Evolutionary conservation across 2,329 filamentous ascomycete genomes (phyloP).

Genomic region (Aspergillus tanneri): DNA sequence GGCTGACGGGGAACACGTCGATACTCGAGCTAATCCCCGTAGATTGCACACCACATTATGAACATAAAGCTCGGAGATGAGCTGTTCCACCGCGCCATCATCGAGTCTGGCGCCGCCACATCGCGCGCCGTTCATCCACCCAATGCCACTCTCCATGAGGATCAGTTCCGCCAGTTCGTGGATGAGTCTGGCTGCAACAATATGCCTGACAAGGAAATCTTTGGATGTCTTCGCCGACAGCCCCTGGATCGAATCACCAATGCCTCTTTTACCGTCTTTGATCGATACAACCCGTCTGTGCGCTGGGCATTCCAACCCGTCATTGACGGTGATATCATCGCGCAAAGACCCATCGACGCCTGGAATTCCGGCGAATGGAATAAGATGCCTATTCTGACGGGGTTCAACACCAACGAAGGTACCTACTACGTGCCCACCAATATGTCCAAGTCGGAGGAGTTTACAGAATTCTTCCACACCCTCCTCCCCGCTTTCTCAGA

Average conservation of each 20-base stretch:
- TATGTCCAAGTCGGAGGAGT: slow-evolving; percentile 51
- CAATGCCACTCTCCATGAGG: slow-evolving; percentile 42
- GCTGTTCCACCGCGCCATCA: slow-evolving; percentile 49
- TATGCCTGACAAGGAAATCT: slow-evolving; percentile 31
- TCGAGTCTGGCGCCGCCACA: slow-evolving; percentile 50
- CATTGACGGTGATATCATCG: slow-evolving; percentile 62
- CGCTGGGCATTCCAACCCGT: slow-evolving; percentile 67
- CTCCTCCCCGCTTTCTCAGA: slow-evolving; percentile 60
- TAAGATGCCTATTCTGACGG: slow-evolving; percentile 64
- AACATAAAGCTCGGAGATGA: slow-evolving; percentile 36
- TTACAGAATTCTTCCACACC: slow-evolving; percentile 59
- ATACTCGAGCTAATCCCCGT: not conserved
- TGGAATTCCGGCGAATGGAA: slow-evolving; percentile 57
- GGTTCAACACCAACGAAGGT: slow-evolving; percentile 70
- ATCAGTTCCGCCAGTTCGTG: slow-evolving; percentile 48
- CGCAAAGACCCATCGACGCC: slow-evolving; percentile 57
- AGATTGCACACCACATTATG: slow-evolving; percentile 69
- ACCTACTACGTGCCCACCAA: slow-evolving; percentile 59
- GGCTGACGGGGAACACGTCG: not conserved
- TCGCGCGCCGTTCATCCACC: slow-evolving; percentile 49
- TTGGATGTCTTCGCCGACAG: slow-evolving; percentile 45
- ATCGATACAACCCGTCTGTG: slow-evolving; percentile 48
- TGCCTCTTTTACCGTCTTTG: slow-evolving; percentile 46
- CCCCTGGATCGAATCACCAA: slow-evolving; percentile 34
- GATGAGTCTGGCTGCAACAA: slow-evolving; percentile 35